These are phyloP conservation scores for Corchorus capsularis DNA, from an alignment of 345 rosid species.

Conservation along the genomic window DNA sequence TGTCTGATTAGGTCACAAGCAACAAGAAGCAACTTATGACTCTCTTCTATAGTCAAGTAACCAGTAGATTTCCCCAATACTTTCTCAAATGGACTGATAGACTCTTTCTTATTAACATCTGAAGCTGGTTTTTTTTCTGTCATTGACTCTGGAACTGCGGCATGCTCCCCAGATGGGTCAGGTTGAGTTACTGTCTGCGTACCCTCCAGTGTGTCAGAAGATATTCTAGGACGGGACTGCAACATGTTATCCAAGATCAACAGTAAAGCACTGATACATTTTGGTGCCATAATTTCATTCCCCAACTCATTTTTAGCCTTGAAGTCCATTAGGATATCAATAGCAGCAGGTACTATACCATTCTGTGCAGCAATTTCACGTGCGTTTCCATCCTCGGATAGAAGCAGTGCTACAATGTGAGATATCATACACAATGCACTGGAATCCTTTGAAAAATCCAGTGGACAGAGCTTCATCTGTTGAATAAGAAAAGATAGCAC, in stretches of 20 bases:
- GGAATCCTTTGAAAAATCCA: conserved; percentile 69
- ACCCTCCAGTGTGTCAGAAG: conserved; percentile 53
- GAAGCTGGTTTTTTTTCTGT: conserved; percentile 41
- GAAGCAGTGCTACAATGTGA: conserved; percentile 81
- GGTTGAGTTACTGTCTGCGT: conserved; percentile 49
- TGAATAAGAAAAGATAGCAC: conserved; percentile 77
- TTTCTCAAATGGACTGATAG: conserved; percentile 49
- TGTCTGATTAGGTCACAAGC: conserved; percentile 77
- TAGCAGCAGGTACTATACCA: conserved; percentile 61
- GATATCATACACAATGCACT: conserved; percentile 77
- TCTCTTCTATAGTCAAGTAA: conserved; percentile 71
- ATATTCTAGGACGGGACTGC: conserved; percentile 62
- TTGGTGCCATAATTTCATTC: conserved; percentile 62
- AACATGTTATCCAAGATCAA: conserved; percentile 85
- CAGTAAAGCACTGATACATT: conserved; percentile 81
- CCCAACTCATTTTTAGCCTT: conserved; percentile 53
- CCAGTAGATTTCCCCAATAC: conserved; percentile 84
- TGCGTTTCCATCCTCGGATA: conserved; percentile 76
- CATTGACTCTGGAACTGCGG: conserved; percentile 37
- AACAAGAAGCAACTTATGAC: conserved; percentile 63
- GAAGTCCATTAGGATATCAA: conserved; percentile 67
- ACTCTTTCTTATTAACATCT: conserved; percentile 55
- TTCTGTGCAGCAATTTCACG: conserved; percentile 80
- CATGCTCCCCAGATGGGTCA: conserved; percentile 41
- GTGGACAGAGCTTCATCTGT: conserved; percentile 75